Evolutionary conservation across 306 rosid species (phyloP), one percentile per base, ranked within the genome.

Genomic region (Vigna hirtella): DNA sequence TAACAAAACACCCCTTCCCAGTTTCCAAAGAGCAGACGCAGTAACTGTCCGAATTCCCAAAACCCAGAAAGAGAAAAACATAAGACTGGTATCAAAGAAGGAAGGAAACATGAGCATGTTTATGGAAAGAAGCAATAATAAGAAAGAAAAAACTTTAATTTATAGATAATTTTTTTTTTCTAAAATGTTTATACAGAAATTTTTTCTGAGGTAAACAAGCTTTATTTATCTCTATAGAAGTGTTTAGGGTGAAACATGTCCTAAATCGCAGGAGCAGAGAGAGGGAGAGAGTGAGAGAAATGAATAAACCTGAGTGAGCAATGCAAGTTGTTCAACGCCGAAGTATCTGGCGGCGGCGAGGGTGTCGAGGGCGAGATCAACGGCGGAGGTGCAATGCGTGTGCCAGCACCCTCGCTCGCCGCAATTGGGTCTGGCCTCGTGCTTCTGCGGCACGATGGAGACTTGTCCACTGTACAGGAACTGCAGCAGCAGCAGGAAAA

Each of bases 361-460:
- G 64, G 96, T 93, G 24, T 93, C 97, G 13, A 95, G 99, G 18
- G 98, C 99, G 9, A 93, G 98, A 91, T 95, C 98, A 50, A 95
- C 99, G 90, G 99, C 99, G 0, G 99, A 93, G 82, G 99, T 82
- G 87, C 99, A 95, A 95, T 95, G 98, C 82, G 98, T 95, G 80
- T 95, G 99, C 97, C 99, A 95, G 15, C 99, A 95, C 0, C 87
- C 99, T 17, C 98, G 80, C 77, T 95, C 99, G 1, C 94, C 98
- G 51, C 99, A 95, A 85, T 95, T 91, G 67, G 99, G 97, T 84
- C 99, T 83, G 0, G 98, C 90, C 87, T 95, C 99, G 40, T 95
- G 99, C 72, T 95, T 95, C 85, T 95, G 99, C 6, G 99, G 99
- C 17, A 95, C 88, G 65, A 95, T 88, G 4, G 98, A 93, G 52